Evolutionary conservation across 2,329 filamentous ascomycete genomes (phyloP).

Genomic region (Mycosphaerella arachidis): DNA sequence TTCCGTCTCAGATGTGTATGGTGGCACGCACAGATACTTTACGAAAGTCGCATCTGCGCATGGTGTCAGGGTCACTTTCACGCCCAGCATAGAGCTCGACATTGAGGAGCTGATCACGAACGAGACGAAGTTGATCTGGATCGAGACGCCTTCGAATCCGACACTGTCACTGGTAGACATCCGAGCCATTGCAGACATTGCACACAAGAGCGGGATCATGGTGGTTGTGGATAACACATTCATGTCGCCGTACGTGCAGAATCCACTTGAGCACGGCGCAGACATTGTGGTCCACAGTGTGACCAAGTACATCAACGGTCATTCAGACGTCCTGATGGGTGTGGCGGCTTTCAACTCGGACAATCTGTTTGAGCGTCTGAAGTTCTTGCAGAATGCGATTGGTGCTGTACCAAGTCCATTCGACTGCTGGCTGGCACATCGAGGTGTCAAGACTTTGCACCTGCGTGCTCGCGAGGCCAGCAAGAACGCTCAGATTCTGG

Average conservation of each 20-base stretch:
- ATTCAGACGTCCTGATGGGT: constrained; percentile 95
- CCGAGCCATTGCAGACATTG: constrained; percentile 72
- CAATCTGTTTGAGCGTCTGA: constrained; percentile 67
- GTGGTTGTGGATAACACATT: constrained; percentile 99
- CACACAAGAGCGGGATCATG: constrained; percentile 81
- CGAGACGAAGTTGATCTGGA: constrained; percentile 94
- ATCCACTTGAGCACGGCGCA: constrained; percentile 88
- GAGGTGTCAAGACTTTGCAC: constrained; percentile 94
- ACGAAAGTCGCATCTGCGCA: constrained; percentile 95
- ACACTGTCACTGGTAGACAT: constrained; percentile 93
- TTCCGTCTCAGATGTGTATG: constrained; percentile 95
- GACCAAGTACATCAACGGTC: constrained; percentile 99
- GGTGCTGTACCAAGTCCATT: constrained; percentile 92
- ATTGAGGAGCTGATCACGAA: constrained; percentile 78
- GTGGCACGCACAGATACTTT: constrained; percentile 97
- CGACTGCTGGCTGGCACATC: constrained; percentile 96
- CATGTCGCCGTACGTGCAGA: constrained; percentile 92
- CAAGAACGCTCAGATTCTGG: constrained; percentile 74
- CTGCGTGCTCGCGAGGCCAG: constrained; percentile 82
- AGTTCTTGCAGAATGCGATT: constrained; percentile 95
- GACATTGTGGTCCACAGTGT: constrained; percentile 97
- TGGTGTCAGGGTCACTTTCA: constrained; percentile 91
- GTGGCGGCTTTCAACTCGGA: constrained; percentile 91
- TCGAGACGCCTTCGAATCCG: constrained; percentile 91
- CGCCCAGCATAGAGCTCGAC: constrained; percentile 84